These are phyloP conservation scores for Cunninghamia lanceolata DNA, from an alignment of 75 land plant genomes.

Conservation along the genomic window DNA sequence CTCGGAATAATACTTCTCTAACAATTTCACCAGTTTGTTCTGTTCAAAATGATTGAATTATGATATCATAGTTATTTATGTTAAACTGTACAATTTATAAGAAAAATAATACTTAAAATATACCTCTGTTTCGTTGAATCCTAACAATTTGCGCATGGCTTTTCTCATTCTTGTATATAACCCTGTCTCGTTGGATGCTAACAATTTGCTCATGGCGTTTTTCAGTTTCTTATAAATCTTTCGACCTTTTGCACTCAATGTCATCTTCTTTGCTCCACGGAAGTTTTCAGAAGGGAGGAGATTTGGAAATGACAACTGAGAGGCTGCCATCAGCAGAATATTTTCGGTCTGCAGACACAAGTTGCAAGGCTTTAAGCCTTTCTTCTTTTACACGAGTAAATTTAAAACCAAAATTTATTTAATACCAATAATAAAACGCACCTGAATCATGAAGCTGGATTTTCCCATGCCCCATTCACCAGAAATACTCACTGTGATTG, in stretches of 20 bases:
- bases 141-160: no score
- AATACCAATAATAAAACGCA: background rate
- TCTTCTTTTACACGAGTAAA: background rate
- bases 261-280: background rate
- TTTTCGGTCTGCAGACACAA: background rate
- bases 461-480: conserved; percentile 5
- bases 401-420: background rate
- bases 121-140: background rate
- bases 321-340: background rate
- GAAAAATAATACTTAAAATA: background rate
- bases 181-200: background rate
- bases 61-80: background rate
- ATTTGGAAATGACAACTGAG: background rate
- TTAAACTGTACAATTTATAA: no score
- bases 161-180: no score
- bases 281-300: background rate
- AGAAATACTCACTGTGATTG: background rate
- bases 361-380: background rate
- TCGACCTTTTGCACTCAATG: background rate
- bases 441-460: background rate
- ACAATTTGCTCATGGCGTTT: background rate
- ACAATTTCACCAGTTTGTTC: background rate
- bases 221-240: background rate
- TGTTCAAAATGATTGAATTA: background rate
- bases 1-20: background rate